These are phyloP conservation scores for Hyaloscypha hepaticicola DNA, from an alignment of 495 filamentous ascomycete genomes.

Conservation along the genomic window DNA sequence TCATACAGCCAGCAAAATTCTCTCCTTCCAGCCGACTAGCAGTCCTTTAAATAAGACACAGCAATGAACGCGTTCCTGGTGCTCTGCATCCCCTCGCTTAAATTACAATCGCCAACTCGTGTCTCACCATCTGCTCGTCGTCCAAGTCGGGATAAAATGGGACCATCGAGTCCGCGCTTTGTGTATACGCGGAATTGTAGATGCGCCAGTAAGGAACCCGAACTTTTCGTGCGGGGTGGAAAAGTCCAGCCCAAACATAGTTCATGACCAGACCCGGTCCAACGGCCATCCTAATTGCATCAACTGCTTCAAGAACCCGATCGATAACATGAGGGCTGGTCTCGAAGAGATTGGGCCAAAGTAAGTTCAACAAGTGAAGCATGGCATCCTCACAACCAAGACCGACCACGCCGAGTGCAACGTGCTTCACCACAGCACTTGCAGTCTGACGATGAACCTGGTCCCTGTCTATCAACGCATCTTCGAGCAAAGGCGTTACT, in stretches of 20 bases:
- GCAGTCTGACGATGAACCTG: constrained; percentile 98
- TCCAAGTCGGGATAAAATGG: constrained; percentile 89
- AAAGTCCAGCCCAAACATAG: constrained; percentile 96
- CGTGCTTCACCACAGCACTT: constrained; percentile 93
- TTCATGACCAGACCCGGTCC: constrained; percentile 91
- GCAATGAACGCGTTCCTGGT: not conserved
- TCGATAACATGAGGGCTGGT: constrained; percentile 99
- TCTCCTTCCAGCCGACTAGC: not conserved
- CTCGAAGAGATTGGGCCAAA: constrained; percentile 97
- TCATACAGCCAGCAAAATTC: not conserved
- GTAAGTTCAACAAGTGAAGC: constrained; percentile 92
- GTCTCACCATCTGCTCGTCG: constrained; percentile 69
- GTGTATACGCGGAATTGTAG: constrained; percentile 97
- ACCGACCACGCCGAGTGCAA: constrained; percentile 93
- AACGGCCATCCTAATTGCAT: constrained; percentile 92
- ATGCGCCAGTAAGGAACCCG: constrained; percentile 89
- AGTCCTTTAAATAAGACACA: not conserved
- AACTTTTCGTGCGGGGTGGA: constrained; percentile 95
- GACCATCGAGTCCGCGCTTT: constrained; percentile 88
- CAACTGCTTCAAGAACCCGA: constrained; percentile 93
- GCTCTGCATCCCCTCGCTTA: constrained; percentile 36
- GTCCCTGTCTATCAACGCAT: constrained; percentile 96
- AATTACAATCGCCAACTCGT: constrained; percentile 81
- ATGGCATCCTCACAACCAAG: constrained; percentile 99
- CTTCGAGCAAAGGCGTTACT: constrained; percentile 93